Evolutionary conservation across 202 grass and related monocot species (phyloP).

Genomic region (Carex sylvatica): DNA sequence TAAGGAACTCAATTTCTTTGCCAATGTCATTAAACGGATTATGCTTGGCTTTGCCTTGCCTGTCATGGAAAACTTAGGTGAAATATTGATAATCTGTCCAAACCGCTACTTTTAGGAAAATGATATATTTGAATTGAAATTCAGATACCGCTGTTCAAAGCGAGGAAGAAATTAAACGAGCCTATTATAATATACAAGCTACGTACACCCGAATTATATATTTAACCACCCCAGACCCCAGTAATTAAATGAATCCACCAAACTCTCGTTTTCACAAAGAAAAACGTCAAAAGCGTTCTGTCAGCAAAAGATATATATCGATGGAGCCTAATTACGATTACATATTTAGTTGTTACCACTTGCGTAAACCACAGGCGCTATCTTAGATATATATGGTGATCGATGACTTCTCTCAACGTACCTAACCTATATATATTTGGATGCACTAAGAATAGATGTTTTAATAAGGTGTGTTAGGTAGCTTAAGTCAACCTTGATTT

Average conservation of each 20-base stretch:
- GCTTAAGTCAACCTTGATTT: not conserved
- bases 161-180: not conserved
- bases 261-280: not conserved
- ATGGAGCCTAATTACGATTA: not conserved
- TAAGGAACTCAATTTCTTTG: too few species aligned
- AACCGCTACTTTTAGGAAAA: not conserved
- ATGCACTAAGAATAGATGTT: too few species aligned
- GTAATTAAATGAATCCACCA: not conserved
- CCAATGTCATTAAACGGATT: too few species aligned
- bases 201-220: not conserved
- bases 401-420: not conserved
- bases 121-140: not conserved
- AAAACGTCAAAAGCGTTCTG: not conserved
- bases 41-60: too few species aligned
- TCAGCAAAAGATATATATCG: not conserved
- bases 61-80: not conserved
- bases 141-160: not conserved
- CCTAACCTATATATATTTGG: too few species aligned
- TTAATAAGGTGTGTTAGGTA: not conserved
- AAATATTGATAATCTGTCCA: not conserved
- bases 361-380: not conserved
- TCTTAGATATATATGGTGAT: not conserved
- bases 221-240: not conserved
- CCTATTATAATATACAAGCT: not conserved
- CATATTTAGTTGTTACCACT: not conserved